Evolutionary conservation across 192 early-diverging fungal genomes (phyloP).

Genomic region (Chytriomyces sp.): DNA sequence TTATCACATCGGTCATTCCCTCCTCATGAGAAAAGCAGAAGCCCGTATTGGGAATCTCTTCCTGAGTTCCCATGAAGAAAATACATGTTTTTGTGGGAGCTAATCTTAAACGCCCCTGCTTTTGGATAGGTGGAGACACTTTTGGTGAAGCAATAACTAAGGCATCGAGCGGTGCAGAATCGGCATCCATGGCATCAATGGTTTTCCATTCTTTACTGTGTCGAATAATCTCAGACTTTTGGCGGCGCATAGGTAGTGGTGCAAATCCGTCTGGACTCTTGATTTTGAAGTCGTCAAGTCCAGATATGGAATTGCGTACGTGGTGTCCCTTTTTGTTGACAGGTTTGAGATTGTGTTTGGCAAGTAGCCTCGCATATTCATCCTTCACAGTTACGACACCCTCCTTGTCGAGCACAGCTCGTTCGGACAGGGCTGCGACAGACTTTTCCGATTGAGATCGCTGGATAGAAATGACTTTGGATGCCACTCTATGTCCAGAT

Average conservation of each 20-base stretch:
- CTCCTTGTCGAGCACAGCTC: neutral
- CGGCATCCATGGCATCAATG: neutral
- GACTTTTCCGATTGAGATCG: conserved; percentile 25
- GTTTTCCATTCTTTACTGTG: conserved; percentile 17
- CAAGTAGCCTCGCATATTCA: conserved; percentile 1
- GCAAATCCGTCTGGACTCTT: conserved; percentile 26
- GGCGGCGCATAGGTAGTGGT: conserved; percentile 11
- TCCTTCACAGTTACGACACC: conserved; percentile 11
- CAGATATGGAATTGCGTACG: conserved; percentile 1
- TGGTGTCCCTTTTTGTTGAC: neutral
- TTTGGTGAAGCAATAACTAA: neutral
- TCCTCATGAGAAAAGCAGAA: conserved; percentile 57
- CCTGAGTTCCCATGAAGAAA: conserved; percentile 54
- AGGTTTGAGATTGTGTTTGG: neutral
- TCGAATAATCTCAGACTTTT: conserved; percentile 14
- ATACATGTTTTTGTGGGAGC: conserved; percentile 33
- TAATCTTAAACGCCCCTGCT: neutral
- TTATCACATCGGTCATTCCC: conserved; percentile 57
- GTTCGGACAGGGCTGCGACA: conserved; percentile 1
- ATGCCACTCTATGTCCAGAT: neutral
- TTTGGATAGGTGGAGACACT: neutral
- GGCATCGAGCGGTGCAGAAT: neutral
- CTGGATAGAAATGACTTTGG: neutral
- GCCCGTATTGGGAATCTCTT: conserved; percentile 46
- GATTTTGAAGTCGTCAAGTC: conserved; percentile 9